Evolutionary conservation across 2,329 filamentous ascomycete species (phyloP), one percentile per base, ranked within the genome.

Genomic region (Pseudopithomyces chartarum): DNA sequence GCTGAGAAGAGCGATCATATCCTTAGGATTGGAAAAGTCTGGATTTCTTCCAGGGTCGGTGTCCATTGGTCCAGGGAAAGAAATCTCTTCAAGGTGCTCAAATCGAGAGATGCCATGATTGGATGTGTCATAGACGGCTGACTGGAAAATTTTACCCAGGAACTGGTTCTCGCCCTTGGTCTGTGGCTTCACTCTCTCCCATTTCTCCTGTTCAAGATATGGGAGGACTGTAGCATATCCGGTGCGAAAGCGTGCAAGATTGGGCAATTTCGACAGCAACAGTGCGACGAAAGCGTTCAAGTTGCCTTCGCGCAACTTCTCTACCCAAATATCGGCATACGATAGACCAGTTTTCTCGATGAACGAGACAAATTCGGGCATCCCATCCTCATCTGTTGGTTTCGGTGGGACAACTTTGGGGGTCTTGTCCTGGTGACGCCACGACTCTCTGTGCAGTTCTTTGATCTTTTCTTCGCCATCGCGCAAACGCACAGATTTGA

Each of bases 401-500:
- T 33, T 36, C 23, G 48, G 48, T 42, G 48, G 48, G 42, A 17
- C 33, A 2, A 12, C 38, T 15, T 43, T 43, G 23, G 48, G 48
- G 22, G 38, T 43, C 2, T 15, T 2, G 2, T 1, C 1, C 17
- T 51, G 33, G 12, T 51, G 36, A 39, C 33, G 3, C 15, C n/a
- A 43, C 17, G n/a, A n/a, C 5, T 23, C 15, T 51, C 20, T 13
- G 38, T 19, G 22, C 22, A 51, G 48, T 17, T 17, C n/a, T 23
- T 51, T 36, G 42, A 43, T 43, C 7, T 42, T 15, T 13, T 22
- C n/a, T 42, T 51, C 48, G 6, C 48, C 48, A 43, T 51, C 48
- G 38, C 48, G 38, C 38, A 51, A 22, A 42, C 38, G 48, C n/a
- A 51, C 48, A 33, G 48, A 51, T n/a, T 51, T 51, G 5, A 51